A percentile compares a stretch with the other conserved stretches of the same genome.
Evolutionary conservation across 805 yeast genomes (phyloP).

Genomic region (Ogataea nonfermentans): DNA sequence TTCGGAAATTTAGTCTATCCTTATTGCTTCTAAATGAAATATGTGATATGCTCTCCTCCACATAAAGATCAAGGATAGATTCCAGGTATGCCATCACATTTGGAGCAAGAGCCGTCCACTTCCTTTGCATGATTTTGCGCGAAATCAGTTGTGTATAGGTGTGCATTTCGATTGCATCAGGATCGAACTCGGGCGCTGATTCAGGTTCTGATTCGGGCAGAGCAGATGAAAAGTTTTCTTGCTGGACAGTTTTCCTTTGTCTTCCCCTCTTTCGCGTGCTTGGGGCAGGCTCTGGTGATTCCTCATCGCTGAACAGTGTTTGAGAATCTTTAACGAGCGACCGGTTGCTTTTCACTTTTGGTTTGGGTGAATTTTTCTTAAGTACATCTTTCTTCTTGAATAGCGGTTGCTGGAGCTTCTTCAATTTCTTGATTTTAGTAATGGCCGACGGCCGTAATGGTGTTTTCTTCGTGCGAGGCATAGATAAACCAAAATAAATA

Average conservation of each 20-base stretch:
- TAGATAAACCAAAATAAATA: not conserved
- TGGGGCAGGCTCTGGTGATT: slow-evolving; percentile 9
- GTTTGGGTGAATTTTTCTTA: slow-evolving; percentile 1
- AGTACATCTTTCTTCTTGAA: slow-evolving; percentile 2
- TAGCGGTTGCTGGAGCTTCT: slow-evolving; percentile 5
- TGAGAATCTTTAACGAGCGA: slow-evolving; percentile 21
- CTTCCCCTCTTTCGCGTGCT: not conserved
- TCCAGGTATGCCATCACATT: slow-evolving; percentile 13
- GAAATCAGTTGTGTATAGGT: slow-evolving; percentile 16
- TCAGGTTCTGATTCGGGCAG: slow-evolving; percentile 8
- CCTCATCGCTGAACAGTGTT: slow-evolving; percentile 24
- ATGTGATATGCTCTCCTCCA: slow-evolving; percentile 21
- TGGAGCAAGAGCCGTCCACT: slow-evolving; percentile 23
- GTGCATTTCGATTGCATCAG: slow-evolving; percentile 8
- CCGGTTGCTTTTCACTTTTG: slow-evolving; percentile 7
- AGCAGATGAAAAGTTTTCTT: not conserved
- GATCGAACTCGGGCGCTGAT: not conserved
- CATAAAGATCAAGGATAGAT: slow-evolving; percentile 19
- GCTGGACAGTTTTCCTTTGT: not conserved
- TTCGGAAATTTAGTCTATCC: slow-evolving; percentile 20
- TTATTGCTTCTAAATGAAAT: slow-evolving; percentile 16
- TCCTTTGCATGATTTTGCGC: slow-evolving; percentile 16
- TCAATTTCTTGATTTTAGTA: slow-evolving; percentile 12
- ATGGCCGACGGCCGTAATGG: slow-evolving; percentile 20
- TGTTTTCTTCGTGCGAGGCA: slow-evolving; percentile 12